Evolutionary conservation across 257 asterid species (phyloP).

Genomic region (Capsicum pubescens): DNA sequence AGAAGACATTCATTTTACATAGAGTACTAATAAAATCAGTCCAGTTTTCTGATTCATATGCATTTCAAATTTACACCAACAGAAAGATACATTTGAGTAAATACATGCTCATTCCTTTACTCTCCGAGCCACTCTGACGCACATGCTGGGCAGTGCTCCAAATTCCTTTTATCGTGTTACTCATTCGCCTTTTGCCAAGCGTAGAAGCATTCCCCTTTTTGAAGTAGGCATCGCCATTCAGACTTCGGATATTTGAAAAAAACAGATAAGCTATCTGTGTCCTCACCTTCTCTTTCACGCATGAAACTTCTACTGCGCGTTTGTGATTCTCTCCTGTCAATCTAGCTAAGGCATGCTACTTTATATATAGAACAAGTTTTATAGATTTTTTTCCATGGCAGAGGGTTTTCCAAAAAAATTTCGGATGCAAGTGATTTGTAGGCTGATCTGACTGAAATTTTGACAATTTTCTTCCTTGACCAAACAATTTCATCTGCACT

Average conservation of each 20-base stretch:
- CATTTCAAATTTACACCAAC: too few relatives aligned
- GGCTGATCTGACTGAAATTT: neutral
- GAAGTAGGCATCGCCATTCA: neutral
- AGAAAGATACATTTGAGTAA: too few relatives aligned
- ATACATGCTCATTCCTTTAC: too few relatives aligned
- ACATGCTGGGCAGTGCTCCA: too few relatives aligned
- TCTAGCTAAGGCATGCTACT: neutral
- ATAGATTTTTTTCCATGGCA: too few relatives aligned
- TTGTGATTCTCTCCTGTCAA: neutral
- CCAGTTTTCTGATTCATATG: too few relatives aligned
- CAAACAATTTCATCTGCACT: neutral
- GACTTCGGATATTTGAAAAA: neutral
- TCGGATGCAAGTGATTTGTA: neutral
- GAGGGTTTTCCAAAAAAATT: neutral
- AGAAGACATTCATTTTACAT: too few relatives aligned
- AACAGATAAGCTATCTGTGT: too few relatives aligned
- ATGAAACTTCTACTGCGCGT: neutral
- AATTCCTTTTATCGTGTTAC: neutral
- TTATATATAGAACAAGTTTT: too few relatives aligned
- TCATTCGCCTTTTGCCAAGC: neutral
- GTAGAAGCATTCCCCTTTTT: neutral
- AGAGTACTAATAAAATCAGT: too few relatives aligned
- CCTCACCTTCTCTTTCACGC: neutral
- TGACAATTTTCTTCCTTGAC: neutral
- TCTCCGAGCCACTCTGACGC: too few relatives aligned